Conservation (phyloP, 352 stramenopile genomes). For the Globisporangium abappressorium region DNA sequence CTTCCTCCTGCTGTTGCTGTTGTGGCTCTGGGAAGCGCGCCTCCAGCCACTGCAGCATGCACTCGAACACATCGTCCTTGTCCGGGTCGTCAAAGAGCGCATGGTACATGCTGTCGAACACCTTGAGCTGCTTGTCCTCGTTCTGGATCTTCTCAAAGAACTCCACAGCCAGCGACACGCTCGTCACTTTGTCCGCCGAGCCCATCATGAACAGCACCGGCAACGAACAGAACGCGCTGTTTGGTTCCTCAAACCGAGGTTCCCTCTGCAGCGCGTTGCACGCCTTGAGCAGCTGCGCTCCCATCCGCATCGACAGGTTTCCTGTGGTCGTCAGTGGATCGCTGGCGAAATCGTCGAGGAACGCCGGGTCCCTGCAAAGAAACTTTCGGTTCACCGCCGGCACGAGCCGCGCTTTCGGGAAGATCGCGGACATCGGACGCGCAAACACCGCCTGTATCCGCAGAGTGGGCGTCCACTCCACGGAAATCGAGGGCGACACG, state of each 20-base stretch:
- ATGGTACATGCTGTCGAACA: slow-evolving; percentile 51
- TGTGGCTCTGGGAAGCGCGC: slow-evolving; percentile 22
- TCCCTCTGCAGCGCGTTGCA: slow-evolving; percentile 32
- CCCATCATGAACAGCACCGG: slow-evolving; percentile 35
- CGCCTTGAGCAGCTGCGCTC: slow-evolving; percentile 25
- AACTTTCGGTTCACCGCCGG: slow-evolving; percentile 27
- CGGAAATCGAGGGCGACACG: background rate
- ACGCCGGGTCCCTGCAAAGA: slow-evolving; percentile 22
- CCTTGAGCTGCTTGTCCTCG: slow-evolving; percentile 53
- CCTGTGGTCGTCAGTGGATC: slow-evolving; percentile 13
- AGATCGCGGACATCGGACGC: slow-evolving; percentile 15
- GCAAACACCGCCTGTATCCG: slow-evolving; percentile 7
- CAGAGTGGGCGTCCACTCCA: slow-evolving; percentile 4
- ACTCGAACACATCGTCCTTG: slow-evolving; percentile 37
- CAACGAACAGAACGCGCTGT: slow-evolving; percentile 24
- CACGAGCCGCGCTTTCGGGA: slow-evolving; percentile 24
- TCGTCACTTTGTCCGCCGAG: slow-evolving; percentile 48
- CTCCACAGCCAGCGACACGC: slow-evolving; percentile 28
- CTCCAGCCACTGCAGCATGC: slow-evolving; percentile 43
- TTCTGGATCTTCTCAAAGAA: slow-evolving; percentile 35
- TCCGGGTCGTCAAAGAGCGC: slow-evolving; percentile 60
- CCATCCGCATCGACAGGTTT: slow-evolving; percentile 37
- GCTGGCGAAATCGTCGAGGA: slow-evolving; percentile 20
- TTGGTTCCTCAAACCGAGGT: slow-evolving; percentile 24
- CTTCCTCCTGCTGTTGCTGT: background rate